Evolutionary conservation across 768 basidiomycete species (phyloP).

Genomic region (Hydnomerulius pinastri): DNA sequence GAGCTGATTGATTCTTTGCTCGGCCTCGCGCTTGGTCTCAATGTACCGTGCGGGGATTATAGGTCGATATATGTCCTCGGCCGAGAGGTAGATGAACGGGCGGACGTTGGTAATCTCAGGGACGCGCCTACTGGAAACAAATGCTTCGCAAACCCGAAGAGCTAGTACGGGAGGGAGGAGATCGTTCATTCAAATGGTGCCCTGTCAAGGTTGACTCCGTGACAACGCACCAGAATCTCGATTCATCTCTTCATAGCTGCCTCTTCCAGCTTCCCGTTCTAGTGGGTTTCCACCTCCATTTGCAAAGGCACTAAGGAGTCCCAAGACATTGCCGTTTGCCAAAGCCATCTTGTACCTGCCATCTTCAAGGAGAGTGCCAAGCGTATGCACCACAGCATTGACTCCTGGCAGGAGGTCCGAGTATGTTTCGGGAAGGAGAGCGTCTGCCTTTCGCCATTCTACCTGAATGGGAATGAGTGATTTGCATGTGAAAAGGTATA

Average conservation of each 20-base stretch:
- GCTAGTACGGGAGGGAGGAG: constrained; percentile 42
- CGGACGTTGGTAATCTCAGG: constrained; percentile 36
- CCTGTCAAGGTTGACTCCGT: constrained; percentile 1
- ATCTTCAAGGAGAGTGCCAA: constrained; percentile 88
- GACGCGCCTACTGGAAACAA: constrained; percentile 49
- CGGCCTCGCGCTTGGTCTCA: constrained; percentile 91
- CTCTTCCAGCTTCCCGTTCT: constrained; percentile 41
- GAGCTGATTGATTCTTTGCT: constrained; percentile 62
- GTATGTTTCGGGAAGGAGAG: constrained; percentile 76
- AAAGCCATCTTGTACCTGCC: constrained; percentile 78
- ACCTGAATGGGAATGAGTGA: constrained; percentile 51
- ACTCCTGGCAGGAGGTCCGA: constrained; percentile 62
- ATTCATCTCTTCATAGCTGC: constrained; percentile 80
- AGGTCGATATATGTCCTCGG: constrained; percentile 84
- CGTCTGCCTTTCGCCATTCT: constrained; percentile 84
- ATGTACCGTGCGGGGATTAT: constrained; percentile 86
- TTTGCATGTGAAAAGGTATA: neutral
- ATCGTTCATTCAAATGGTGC: constrained; percentile 9
- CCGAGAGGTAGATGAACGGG: constrained; percentile 94
- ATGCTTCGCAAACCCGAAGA: constrained; percentile 76
- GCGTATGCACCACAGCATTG: constrained; percentile 87
- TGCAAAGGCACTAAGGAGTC: constrained; percentile 49
- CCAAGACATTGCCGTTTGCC: constrained; percentile 54
- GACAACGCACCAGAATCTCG: constrained; percentile 78
- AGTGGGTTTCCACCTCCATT: constrained; percentile 59